Conservation (phyloP, 2,329 filamentous ascomycete species). For the Ophiocordyceps australis region DNA sequence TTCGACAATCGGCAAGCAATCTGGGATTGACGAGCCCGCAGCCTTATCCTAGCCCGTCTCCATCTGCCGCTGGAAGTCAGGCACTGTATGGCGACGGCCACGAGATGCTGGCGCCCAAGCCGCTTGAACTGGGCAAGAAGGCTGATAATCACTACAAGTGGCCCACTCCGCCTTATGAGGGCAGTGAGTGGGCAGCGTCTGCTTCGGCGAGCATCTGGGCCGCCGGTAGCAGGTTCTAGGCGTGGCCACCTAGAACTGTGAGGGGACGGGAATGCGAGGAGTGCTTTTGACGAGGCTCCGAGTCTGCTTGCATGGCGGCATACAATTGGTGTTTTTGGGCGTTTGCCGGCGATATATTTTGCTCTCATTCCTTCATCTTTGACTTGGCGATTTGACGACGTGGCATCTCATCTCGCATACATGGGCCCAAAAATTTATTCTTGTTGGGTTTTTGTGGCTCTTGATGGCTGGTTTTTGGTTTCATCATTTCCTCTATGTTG, state of each 20-base stretch:
- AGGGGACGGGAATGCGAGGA: too few relatives aligned
- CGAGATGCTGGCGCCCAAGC: slow-evolving; percentile 46
- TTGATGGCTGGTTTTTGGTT: too few relatives aligned
- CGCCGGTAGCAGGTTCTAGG: slow-evolving; percentile 43
- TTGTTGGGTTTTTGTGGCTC: too few relatives aligned
- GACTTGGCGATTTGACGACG: slow-evolving; percentile 7
- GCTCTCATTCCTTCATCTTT: slow-evolving; percentile 3
- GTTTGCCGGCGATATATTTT: slow-evolving; percentile 5
- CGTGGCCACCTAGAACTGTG: too few relatives aligned
- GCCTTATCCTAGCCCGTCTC: slow-evolving; percentile 48
- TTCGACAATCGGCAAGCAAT: slow-evolving; percentile 48
- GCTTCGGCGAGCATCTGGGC: slow-evolving; percentile 70
- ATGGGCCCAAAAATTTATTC: too few relatives aligned
- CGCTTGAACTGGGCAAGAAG: slow-evolving; percentile 49
- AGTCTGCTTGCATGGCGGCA: too few relatives aligned
- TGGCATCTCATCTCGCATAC: slow-evolving; percentile 9
- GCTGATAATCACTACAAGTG: slow-evolving; percentile 47
- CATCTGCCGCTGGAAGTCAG: slow-evolving; percentile 69
- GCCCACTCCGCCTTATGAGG: slow-evolving; percentile 91
- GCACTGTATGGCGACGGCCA: slow-evolving; percentile 53
- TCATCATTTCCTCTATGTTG: too few relatives aligned
- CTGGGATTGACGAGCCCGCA: slow-evolving; percentile 28
- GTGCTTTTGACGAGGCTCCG: too few relatives aligned
- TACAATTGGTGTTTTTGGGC: slow-evolving; percentile 5
- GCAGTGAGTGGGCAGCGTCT: slow-evolving; percentile 76